These are phyloP conservation scores for Cryphonectria parasitica DNA, from an alignment of 2,329 filamentous ascomycete genomes.

Conservation along the genomic window DNA sequence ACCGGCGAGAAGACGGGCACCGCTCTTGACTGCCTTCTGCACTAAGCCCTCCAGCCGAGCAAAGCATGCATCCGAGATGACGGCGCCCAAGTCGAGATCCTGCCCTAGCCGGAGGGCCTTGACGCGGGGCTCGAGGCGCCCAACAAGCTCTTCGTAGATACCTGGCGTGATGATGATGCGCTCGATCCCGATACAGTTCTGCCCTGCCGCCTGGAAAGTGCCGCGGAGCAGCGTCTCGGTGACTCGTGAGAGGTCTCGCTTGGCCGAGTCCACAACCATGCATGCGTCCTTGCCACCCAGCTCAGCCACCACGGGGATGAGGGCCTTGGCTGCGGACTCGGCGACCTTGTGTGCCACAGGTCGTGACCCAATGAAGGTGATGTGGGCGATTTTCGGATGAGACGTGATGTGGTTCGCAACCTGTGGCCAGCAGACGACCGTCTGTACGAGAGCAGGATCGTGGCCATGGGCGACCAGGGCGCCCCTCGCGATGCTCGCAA, in stretches of 20 bases:
- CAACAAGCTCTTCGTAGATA: constrained; percentile 75
- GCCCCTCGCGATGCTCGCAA: constrained; percentile 74
- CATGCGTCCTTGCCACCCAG: constrained; percentile 95
- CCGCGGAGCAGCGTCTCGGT: constrained; percentile 85
- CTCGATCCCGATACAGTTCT: constrained; percentile 98
- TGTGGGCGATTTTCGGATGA: constrained; percentile 80
- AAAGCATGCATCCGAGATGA: constrained; percentile 82
- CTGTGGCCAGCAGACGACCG: constrained; percentile 84
- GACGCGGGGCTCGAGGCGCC: constrained; percentile 74
- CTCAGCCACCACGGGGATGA: constrained; percentile 90
- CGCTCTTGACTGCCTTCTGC: constrained; percentile 73
- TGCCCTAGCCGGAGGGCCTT: constrained; percentile 76
- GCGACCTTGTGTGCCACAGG: constrained; percentile 88
- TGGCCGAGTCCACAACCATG: constrained; percentile 80
- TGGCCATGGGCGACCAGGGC: constrained; percentile 84
- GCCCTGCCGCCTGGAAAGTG: constrained; percentile 91
- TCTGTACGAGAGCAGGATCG: constrained; percentile 80
- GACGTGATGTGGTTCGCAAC: constrained; percentile 81
- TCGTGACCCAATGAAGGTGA: constrained; percentile 95
- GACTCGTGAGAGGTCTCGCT: constrained; percentile 69
- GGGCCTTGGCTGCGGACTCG: constrained; percentile 77
- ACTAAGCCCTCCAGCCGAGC: constrained; percentile 76
- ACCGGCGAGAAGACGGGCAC: constrained; percentile 81
- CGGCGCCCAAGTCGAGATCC: constrained; percentile 81
- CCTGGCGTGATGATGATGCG: constrained; percentile 79